phyloP scores from a whole-genome alignment of 352 stramenopile species.

The Phytophthora fragariae region DNA sequence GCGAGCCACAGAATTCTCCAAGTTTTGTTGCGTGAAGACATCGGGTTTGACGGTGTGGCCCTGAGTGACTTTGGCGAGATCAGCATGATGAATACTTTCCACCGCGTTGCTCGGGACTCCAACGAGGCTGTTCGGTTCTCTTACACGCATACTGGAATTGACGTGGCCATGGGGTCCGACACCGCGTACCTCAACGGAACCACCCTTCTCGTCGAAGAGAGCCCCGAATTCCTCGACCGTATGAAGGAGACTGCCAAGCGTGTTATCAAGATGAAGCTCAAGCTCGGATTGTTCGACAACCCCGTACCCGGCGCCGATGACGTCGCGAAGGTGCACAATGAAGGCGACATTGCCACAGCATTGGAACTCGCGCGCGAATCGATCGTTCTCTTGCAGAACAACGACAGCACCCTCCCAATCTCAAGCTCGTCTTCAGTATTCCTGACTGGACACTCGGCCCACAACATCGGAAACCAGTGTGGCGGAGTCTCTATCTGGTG shows the following conservation, averaged over 20 bases:
- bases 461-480: neutral
- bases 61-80: neutral
- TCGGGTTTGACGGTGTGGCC: neutral
- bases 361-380: neutral
- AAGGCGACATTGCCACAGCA: neutral
- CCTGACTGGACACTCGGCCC: neutral
- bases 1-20: neutral
- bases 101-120: neutral
- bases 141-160: neutral
- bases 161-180: slow-evolving; percentile 6
- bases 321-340: slow-evolving; percentile 14
- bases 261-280: slow-evolving; percentile 21
- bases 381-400: neutral
- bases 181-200: neutral
- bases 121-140: neutral
- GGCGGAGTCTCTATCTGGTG: slow-evolving; percentile 36
- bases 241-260: neutral
- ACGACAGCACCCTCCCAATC: neutral
- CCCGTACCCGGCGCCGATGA: slow-evolving; percentile 18
- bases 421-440: neutral
- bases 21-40: neutral
- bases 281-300: neutral
- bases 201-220: neutral
- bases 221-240: neutral
- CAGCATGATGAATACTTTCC: neutral